These are phyloP conservation scores for Saturnispora diversa DNA, from an alignment of 805 yeast species.

Conservation along the genomic window DNA sequence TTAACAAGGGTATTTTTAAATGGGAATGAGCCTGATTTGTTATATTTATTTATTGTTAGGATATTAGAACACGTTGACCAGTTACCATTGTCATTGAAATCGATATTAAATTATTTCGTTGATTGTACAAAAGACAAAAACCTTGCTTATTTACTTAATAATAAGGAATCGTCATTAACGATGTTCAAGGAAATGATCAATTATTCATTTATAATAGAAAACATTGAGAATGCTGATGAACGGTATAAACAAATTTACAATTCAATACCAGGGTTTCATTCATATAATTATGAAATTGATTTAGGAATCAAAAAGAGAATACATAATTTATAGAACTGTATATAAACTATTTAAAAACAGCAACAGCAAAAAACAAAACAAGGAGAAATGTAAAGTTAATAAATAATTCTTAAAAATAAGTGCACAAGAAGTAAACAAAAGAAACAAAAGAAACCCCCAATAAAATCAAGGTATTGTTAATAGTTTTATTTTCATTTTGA, in stretches of 20 bases:
- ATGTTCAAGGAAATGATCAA: slow-evolving; percentile 12
- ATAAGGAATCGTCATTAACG: neutral
- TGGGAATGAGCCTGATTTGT: slow-evolving; percentile 24
- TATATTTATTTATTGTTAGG: slow-evolving; percentile 16
- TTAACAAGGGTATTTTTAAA: slow-evolving; percentile 18
- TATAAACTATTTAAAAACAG: neutral
- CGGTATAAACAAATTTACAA: slow-evolving; percentile 12
- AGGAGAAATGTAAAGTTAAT: no score
- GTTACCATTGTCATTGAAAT: slow-evolving; percentile 3
- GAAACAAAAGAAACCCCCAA: slow-evolving; percentile 20
- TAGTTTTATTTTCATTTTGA: slow-evolving; percentile 16
- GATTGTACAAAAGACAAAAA: slow-evolving; percentile 14
- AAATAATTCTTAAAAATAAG: slow-evolving; percentile 8
- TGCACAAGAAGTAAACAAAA: slow-evolving; percentile 11
- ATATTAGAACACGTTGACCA: slow-evolving; percentile 11
- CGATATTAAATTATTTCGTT: slow-evolving; percentile 11
- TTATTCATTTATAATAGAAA: slow-evolving; percentile 12
- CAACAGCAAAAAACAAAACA: no score
- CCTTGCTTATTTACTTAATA: slow-evolving; percentile 11
- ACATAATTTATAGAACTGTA: neutral
- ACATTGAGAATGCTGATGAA: slow-evolving; percentile 14
- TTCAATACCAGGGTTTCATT: slow-evolving; percentile 11
- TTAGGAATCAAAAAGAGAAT: slow-evolving; percentile 3
- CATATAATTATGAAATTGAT: slow-evolving; percentile 16
- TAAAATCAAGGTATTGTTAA: slow-evolving; percentile 16